A percentile compares a stretch with the other conserved stretches of the same genome.
phyloP scores from a whole-genome alignment of 805 yeast species.

The Candida maesae region DNA sequence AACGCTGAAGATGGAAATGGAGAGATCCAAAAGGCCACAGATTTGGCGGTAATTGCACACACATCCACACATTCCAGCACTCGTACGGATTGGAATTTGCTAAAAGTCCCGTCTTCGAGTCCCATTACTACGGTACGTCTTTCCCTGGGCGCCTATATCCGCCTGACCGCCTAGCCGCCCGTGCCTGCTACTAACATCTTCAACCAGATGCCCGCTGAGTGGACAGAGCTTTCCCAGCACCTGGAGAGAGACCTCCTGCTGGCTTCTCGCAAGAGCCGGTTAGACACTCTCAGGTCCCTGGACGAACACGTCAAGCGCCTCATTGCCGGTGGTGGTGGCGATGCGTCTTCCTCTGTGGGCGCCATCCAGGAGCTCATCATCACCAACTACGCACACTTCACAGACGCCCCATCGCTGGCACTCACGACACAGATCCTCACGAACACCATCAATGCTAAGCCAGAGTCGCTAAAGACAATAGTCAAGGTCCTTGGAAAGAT shows the following conservation, averaged over 20 bases:
- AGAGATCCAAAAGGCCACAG: no score
- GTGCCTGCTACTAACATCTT: background rate
- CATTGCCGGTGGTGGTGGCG: no score
- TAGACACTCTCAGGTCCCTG: slow-evolving; percentile 24
- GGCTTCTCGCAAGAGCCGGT: slow-evolving; percentile 18
- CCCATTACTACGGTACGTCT: background rate
- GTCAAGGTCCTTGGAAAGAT: slow-evolving; percentile 28
- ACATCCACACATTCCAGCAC: background rate
- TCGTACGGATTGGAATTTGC: background rate
- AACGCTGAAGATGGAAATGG: background rate
- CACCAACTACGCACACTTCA: slow-evolving; percentile 15
- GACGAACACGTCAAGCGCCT: slow-evolving; percentile 7
- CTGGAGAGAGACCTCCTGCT: slow-evolving; percentile 23
- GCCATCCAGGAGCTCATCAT: slow-evolving; percentile 19
- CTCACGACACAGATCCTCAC: slow-evolving; percentile 13
- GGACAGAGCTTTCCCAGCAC: slow-evolving; percentile 21
- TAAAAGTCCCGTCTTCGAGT: background rate
- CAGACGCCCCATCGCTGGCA: slow-evolving; percentile 9
- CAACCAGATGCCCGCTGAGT: slow-evolving; percentile 14
- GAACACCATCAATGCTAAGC: slow-evolving; percentile 7
- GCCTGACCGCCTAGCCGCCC: background rate
- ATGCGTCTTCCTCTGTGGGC: no score
- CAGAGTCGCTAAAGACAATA: slow-evolving; percentile 16
- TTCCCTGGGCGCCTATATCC: background rate
- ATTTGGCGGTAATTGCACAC: background rate